Base-by-base conservation (phyloP, 371 early-diverging fungal species). In the Blakeslea trispora region DNA sequence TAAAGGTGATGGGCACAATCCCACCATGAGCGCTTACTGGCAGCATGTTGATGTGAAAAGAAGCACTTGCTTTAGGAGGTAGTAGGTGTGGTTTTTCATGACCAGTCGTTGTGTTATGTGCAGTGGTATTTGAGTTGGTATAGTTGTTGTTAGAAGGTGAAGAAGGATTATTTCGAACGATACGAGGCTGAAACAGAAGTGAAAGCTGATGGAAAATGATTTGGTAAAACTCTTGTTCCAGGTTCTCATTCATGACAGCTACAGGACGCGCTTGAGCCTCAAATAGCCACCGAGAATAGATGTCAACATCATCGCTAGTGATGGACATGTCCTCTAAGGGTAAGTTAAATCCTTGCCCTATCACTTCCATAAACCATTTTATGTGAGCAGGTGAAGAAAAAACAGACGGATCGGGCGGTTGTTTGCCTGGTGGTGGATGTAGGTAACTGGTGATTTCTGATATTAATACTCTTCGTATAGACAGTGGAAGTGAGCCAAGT, bases 341-440 rank as follows among this genome's bases (percentile, higher is more conserved):
- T 34, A 93, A 72, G 31, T 80, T 74, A 50, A 93, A 89, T 1
- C 91, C 92, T 67, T 90, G 90, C 1, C 91, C 93, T 17, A 92
- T 64, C 5, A 91, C 84, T 67, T 91, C 91, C 91, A 91, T 89
- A 44, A 79, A 84, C 91, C 91, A 93, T 50, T 77, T 75, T 23
- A 93, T 90, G 67, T 93, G 93, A 8, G 85, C 82, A 23, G 81
- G 81, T 7, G 87, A 84, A 17, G 74, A 60, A 49, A 87, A 81
- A 24, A 85, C 65, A 41, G 70, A 64, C n/a, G 77, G 74, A 62
- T 84, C 83, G 50, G 77, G 76, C 34, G 63, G 53, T 43, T 52
- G 62, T 52, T 75, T 75, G 15, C 68, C 66, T 28, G 67, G 52
- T 4, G 68, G 40, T 40, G 82, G 79, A 22, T 79, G 66, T 18